Percentiles rank a stretch among this genome's conserved stretches.
phyloP scores from a whole-genome alignment of 2,329 filamentous ascomycete genomes.

The Coniochaeta hoffmannii region DNA sequence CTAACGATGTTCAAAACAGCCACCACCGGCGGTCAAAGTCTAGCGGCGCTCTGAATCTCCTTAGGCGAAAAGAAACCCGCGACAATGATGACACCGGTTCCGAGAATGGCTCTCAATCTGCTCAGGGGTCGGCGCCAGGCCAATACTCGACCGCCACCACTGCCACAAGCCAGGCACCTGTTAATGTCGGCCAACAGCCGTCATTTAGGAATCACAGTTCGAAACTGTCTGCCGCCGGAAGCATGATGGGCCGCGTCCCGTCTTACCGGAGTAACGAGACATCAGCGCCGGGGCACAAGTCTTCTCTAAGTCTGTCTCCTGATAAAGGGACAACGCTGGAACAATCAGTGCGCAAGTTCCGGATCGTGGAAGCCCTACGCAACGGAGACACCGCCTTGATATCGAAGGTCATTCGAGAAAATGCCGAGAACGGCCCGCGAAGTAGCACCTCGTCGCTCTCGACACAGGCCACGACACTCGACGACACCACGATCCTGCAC shows the following conservation, averaged over 20 bases:
- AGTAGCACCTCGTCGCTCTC: slow-evolving; percentile 50
- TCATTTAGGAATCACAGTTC: slow-evolving; percentile 35
- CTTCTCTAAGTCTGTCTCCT: slow-evolving; percentile 9
- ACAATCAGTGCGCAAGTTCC: slow-evolving; percentile 89
- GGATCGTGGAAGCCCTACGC: slow-evolving; percentile 85
- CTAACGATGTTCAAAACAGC: neutral
- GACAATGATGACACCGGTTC: slow-evolving; percentile 36
- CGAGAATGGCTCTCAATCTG: slow-evolving; percentile 35
- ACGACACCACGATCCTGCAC: slow-evolving; percentile 87
- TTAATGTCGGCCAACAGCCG: slow-evolving; percentile 20
- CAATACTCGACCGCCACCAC: slow-evolving; percentile 25
- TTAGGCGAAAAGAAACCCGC: neutral
- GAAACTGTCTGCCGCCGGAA: slow-evolving; percentile 36
- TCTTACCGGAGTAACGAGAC: slow-evolving; percentile 27
- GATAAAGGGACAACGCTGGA: slow-evolving; percentile 61
- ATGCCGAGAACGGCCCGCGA: slow-evolving; percentile 42
- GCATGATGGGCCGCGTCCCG: slow-evolving; percentile 31
- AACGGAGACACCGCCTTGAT: slow-evolving; percentile 88
- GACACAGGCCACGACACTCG: slow-evolving; percentile 40
- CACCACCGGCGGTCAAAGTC: slow-evolving; percentile 2
- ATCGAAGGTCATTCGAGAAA: slow-evolving; percentile 73
- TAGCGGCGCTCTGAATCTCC: neutral
- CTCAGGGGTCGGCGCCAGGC: slow-evolving; percentile 6
- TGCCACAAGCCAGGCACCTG: slow-evolving; percentile 21
- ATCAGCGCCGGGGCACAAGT: slow-evolving; percentile 20